Evolutionary conservation across 1,284 basidiomycete species (phyloP).

Genomic region (Marasmius oreades): DNA sequence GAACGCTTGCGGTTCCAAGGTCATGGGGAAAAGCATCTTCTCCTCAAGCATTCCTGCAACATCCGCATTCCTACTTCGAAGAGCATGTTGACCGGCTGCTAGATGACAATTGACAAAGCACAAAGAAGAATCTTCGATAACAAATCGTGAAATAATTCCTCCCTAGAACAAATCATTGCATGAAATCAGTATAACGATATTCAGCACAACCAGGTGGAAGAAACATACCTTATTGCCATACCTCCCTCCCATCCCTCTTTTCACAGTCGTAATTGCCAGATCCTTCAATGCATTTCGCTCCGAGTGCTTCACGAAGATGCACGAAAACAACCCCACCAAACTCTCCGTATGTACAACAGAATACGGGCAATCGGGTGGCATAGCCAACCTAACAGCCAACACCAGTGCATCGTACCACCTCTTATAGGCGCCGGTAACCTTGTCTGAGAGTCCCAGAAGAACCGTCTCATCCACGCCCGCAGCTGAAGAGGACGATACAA

Average conservation of each 20-base stretch:
- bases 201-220: not conserved
- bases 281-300: conserved; percentile 64
- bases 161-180: conserved; percentile 47
- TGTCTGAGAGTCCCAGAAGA: conserved; percentile 58
- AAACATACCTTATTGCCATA: conserved; percentile 90
- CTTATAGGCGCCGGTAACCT: conserved; percentile 82
- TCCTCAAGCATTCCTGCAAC: conserved; percentile 84
- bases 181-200: not conserved
- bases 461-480: not conserved
- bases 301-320: conserved; percentile 78
- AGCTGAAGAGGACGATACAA: not conserved
- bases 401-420: conserved; percentile 85
- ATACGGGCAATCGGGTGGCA: conserved; percentile 70
- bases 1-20: conserved; percentile 35
- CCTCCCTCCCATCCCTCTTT: conserved; percentile 87
- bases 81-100: conserved; percentile 87
- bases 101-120: conserved; percentile 97
- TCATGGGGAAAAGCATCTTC: conserved; percentile 61
- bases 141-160: conserved; percentile 86
- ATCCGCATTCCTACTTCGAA: conserved; percentile 83
- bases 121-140: conserved; percentile 87
- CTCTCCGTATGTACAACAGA: conserved; percentile 83
- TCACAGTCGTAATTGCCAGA: conserved; percentile 75
- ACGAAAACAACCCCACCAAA: conserved; percentile 87
- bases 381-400: conserved; percentile 64